Evolutionary conservation across 768 basidiomycete genomes (phyloP).

Genomic region (Calocera cornea): DNA sequence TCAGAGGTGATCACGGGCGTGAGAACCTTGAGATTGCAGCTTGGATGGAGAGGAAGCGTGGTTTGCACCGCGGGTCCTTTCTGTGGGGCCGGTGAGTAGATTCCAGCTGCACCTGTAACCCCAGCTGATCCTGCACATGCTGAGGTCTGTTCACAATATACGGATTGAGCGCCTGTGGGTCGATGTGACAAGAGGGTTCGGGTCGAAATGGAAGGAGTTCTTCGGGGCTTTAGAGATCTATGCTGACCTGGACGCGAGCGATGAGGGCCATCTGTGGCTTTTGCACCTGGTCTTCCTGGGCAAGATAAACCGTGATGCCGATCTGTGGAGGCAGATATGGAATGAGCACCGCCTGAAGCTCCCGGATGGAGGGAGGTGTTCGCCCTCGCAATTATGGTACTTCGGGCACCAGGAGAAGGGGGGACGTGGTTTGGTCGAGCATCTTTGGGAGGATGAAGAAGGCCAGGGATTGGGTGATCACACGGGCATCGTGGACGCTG

Average conservation of each 20-base stretch:
- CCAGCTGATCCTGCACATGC: neutral
- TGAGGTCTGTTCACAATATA: slow-evolving; percentile 31
- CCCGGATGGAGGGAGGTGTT: neutral
- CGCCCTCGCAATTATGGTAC: neutral
- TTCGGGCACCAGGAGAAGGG: neutral
- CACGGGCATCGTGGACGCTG: too few species aligned
- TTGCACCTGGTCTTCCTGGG: slow-evolving; percentile 29
- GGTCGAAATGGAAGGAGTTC: slow-evolving; percentile 33
- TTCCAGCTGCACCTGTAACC: neutral
- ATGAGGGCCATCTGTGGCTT: slow-evolving; percentile 29
- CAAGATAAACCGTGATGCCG: slow-evolving; percentile 23
- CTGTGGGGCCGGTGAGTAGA: neutral
- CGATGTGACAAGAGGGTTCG: slow-evolving; percentile 27
- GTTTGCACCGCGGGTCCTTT: neutral
- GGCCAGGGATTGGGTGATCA: too few species aligned
- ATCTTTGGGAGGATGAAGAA: neutral
- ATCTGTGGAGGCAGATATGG: slow-evolving; percentile 15
- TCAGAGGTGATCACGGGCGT: neutral
- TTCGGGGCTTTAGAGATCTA: slow-evolving; percentile 34
- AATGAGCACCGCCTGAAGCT: slow-evolving; percentile 7
- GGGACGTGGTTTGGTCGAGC: neutral
- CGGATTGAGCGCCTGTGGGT: slow-evolving; percentile 31
- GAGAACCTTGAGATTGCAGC: neutral
- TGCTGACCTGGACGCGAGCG: slow-evolving; percentile 20
- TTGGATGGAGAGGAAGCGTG: neutral